Percentiles rank a stretch among this genome's conserved stretches.
Conservation (phyloP, 2,329 filamentous ascomycete genomes). For the Fusarium guadeloupense region DNA sequence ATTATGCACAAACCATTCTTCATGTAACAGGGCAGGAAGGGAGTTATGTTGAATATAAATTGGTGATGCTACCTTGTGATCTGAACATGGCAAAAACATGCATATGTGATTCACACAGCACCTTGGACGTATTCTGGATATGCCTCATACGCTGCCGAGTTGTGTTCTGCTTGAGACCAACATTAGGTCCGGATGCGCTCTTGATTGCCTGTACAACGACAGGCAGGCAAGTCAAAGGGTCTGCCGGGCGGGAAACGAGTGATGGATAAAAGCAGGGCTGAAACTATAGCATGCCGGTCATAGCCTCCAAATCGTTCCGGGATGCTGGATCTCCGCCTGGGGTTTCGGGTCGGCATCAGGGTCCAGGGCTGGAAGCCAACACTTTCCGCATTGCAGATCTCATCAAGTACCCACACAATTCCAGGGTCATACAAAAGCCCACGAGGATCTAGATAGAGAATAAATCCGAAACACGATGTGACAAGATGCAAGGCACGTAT, state of each 20-base stretch:
- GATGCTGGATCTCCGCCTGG: not conserved
- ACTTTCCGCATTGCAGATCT: constrained; percentile 33
- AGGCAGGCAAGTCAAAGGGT: not conserved
- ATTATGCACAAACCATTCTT: constrained; percentile 37
- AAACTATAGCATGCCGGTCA: not conserved
- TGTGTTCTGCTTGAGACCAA: constrained; percentile 39
- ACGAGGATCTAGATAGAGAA: not conserved
- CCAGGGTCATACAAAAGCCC: not conserved
- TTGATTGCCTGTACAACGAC: constrained; percentile 37
- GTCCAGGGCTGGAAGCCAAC: constrained; percentile 14
- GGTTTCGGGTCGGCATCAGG: constrained; percentile 6
- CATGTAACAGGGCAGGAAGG: constrained; percentile 40
- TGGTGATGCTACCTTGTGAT: constrained; percentile 46
- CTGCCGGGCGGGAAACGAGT: not conserved
- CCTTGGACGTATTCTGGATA: constrained; percentile 41
- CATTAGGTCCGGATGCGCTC: not conserved
- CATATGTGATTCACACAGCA: constrained; percentile 34
- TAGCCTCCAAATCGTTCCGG: not conserved
- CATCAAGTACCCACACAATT: constrained; percentile 9
- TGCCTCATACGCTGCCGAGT: constrained; percentile 44
- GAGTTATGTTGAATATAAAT: constrained; percentile 44
- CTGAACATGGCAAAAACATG: constrained; percentile 39
- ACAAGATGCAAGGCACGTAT: no score
- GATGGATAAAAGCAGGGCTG: not conserved
- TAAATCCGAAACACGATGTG: no score